Evolutionary conservation across 106 monocot species (phyloP), one percentile per base, ranked within the genome.

Genomic region (Amphibolis antarctica): DNA sequence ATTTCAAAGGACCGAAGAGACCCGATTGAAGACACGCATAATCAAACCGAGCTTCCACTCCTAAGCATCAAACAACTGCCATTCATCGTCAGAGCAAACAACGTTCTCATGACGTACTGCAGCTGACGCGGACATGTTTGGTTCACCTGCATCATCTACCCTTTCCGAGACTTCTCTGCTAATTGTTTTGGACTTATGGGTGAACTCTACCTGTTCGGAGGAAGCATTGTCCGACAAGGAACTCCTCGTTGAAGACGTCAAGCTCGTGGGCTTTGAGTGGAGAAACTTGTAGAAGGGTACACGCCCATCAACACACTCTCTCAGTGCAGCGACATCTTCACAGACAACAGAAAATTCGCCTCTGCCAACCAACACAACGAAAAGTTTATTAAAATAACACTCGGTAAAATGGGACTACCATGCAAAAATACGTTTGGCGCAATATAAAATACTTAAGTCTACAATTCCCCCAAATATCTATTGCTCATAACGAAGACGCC

Each of bases 341-440:
- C 74, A 83, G 26, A 93, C 68, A 17, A 93, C 81, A 55, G 83
- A 68, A 21, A 93, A 77, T 56, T 93, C 93, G 17, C 88, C 93
- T 65, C 93, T 93, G 79, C 55, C 75, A 59, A 70, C 14, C 18
- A 59, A 70, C 6, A 52, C 1, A 66, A 18, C 25, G 26, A 28
- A 48, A 5, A 11, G n/a, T n/a, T n/a, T n/a, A 46, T 30, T 42
- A 43, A 44, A 42, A 4, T 36, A 4, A 36, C 36, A 36, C 4
- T 36, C 7, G 4, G 36, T 36, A 2, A 4, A 36, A 7, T 36
- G 36, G 2, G 36, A 36, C 36, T 7, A 4, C 2, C 7, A 36
- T 36, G 36, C 36, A 36, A 36, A 36, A 36, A 2, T 36, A 36
- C 7, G 36, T 36, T 36, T 36, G 36, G 7, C 7, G 36, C 36